These are phyloP conservation scores for Aspergillus floridensis DNA, from an alignment of 2,329 filamentous ascomycete species.

Conservation along the genomic window DNA sequence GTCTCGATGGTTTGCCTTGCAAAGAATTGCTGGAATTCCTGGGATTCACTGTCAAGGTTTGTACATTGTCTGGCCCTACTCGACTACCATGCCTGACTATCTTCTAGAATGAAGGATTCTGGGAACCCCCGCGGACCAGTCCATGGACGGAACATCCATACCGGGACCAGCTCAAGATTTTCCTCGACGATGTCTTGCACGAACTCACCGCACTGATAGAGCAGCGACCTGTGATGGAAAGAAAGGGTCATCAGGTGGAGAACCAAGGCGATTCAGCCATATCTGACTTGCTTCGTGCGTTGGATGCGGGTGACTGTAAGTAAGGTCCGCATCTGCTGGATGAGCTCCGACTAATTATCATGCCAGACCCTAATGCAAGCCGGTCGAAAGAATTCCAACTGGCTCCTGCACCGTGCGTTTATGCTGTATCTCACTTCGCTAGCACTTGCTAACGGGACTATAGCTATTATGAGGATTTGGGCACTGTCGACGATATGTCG, in stretches of 20 bases:
- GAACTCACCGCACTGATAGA: constrained; percentile 57
- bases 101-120: constrained; percentile 38
- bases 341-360: constrained; percentile 14
- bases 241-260: constrained; percentile 33
- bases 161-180: constrained; percentile 41
- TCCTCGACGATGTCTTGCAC: constrained; percentile 59
- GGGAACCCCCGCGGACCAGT: constrained; percentile 43
- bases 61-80: constrained; percentile 18
- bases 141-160: constrained; percentile 37
- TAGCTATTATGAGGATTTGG: constrained; percentile 61
- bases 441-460: constrained; percentile 7
- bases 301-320: constrained; percentile 38
- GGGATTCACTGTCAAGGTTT: constrained; percentile 53
- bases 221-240: constrained; percentile 41
- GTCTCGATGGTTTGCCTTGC: constrained; percentile 54
- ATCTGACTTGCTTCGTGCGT: constrained; percentile 38
- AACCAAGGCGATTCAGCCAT: constrained; percentile 35
- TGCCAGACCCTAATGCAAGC: constrained; percentile 28
- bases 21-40: constrained; percentile 56
- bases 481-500: constrained; percentile 61
- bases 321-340: background rate
- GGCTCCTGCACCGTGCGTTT: constrained; percentile 34
- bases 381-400: constrained; percentile 31
- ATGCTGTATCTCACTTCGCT: background rate
- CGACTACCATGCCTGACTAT: background rate